Conservation (phyloP, 2,329 filamentous ascomycete species). For the Fusarium hainanense region DNA sequence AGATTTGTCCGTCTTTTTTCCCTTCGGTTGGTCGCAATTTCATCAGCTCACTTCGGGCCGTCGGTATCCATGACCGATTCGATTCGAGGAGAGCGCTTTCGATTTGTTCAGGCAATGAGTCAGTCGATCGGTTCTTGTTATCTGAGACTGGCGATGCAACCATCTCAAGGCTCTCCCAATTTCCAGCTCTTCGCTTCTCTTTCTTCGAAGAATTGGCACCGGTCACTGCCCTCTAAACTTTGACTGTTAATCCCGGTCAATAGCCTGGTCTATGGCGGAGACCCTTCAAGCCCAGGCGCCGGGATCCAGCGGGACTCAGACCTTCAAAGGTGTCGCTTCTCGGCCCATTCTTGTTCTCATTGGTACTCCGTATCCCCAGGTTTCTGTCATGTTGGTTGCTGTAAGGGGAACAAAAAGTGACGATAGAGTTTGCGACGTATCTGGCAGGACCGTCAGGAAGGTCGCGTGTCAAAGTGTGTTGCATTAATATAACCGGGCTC, state of each 20-base stretch:
- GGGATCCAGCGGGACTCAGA: conserved; percentile 33
- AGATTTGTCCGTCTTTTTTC: conserved; percentile 12
- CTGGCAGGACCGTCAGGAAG: neutral
- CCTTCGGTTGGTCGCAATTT: conserved; percentile 44
- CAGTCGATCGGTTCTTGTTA: neutral
- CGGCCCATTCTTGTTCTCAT: conserved; percentile 40
- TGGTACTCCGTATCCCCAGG: conserved; percentile 46
- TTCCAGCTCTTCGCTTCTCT: neutral
- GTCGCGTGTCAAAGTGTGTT: neutral
- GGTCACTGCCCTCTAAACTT: conserved; percentile 13
- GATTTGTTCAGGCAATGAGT: neutral
- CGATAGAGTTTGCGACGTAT: conserved; percentile 12
- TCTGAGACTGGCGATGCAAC: neutral
- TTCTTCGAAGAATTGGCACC: neutral
- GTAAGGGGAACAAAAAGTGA: conserved; percentile 1
- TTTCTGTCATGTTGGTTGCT: conserved; percentile 20
- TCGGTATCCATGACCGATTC: conserved; percentile 34
- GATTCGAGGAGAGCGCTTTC: neutral
- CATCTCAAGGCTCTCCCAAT: neutral
- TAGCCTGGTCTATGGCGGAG: conserved; percentile 27
- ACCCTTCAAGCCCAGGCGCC: conserved; percentile 26
- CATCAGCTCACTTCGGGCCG: conserved; percentile 39
- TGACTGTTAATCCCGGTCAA: conserved; percentile 29
- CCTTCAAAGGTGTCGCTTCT: conserved; percentile 41
- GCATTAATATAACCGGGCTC: neutral